These are phyloP conservation scores for Camellia oleifera DNA, from an alignment of 179 eudicot genomes.

Conservation along the genomic window DNA sequence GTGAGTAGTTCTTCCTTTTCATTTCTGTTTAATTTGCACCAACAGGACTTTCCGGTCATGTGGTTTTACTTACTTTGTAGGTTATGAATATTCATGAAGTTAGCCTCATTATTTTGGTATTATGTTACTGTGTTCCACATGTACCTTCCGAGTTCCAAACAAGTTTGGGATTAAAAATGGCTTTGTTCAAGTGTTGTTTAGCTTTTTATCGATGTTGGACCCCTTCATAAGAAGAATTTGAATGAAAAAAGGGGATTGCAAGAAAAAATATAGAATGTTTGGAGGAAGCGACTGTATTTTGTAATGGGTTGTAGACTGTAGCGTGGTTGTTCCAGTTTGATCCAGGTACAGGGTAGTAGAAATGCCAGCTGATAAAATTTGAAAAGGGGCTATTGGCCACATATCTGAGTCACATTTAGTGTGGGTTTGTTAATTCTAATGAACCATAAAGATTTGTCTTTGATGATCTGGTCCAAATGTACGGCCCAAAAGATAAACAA, in stretches of 20 bases:
- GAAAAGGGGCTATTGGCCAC: neutral
- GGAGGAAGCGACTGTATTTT: neutral
- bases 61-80: neutral
- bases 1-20: slow-evolving; percentile 40
- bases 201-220: neutral
- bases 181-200: neutral
- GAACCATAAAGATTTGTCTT: neutral
- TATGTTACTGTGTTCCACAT: neutral
- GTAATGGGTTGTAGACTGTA: neutral
- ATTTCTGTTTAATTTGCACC: neutral
- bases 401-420: neutral
- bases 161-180: neutral
- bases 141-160: neutral
- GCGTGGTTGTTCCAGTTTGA: neutral
- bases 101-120: neutral
- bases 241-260: neutral
- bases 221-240: neutral
- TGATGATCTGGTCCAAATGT: neutral
- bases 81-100: neutral
- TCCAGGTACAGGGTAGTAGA: neutral
- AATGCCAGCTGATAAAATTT: neutral
- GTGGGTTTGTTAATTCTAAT: neutral
- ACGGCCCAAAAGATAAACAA: neutral
- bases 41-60: neutral
- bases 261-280: neutral